These are phyloP conservation scores for Neonectria magnoliae DNA, from an alignment of 2,329 filamentous ascomycete genomes.

Conservation along the genomic window DNA sequence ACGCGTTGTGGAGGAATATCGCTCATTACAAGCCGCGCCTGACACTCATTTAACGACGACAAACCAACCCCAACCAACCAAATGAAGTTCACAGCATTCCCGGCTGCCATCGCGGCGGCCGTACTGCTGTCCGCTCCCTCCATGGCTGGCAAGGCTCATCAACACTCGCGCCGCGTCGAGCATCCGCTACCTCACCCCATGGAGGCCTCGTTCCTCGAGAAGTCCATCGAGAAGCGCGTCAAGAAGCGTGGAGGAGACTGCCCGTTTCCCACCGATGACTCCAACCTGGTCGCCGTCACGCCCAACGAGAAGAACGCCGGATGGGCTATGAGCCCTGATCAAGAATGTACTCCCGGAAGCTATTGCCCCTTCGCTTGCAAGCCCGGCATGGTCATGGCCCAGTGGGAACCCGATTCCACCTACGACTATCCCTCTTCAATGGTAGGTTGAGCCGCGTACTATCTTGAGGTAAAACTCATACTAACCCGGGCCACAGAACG, in stretches of 20 bases:
- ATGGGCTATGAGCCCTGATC: slow-evolving; percentile 83
- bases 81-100: slow-evolving; percentile 65
- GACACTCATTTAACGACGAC: slow-evolving; percentile 35
- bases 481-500: slow-evolving; percentile 62
- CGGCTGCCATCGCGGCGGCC: slow-evolving; percentile 61
- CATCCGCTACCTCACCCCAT: slow-evolving; percentile 47
- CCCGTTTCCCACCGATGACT: slow-evolving; percentile 69
- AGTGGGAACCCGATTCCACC: slow-evolving; percentile 78
- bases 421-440: slow-evolving; percentile 78
- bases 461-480: not conserved
- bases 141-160: slow-evolving; percentile 46
- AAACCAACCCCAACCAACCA: slow-evolving; percentile 40
- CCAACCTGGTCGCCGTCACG: slow-evolving; percentile 74
- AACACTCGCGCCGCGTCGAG: slow-evolving; percentile 47
- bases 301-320: slow-evolving; percentile 73
- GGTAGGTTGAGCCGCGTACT: slow-evolving; percentile 57
- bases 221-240: slow-evolving; percentile 43
- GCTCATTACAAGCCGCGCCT: slow-evolving; percentile 26
- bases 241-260: slow-evolving; percentile 68
- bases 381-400: slow-evolving; percentile 78
- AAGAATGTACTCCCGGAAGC: slow-evolving; percentile 70
- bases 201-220: slow-evolving; percentile 48
- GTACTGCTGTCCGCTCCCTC: slow-evolving; percentile 57
- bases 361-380: slow-evolving; percentile 84
- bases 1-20: slow-evolving; percentile 37